Evolutionary conservation across 2,329 filamentous ascomycete genomes (phyloP).

Genomic region (Periconia sp.): DNA sequence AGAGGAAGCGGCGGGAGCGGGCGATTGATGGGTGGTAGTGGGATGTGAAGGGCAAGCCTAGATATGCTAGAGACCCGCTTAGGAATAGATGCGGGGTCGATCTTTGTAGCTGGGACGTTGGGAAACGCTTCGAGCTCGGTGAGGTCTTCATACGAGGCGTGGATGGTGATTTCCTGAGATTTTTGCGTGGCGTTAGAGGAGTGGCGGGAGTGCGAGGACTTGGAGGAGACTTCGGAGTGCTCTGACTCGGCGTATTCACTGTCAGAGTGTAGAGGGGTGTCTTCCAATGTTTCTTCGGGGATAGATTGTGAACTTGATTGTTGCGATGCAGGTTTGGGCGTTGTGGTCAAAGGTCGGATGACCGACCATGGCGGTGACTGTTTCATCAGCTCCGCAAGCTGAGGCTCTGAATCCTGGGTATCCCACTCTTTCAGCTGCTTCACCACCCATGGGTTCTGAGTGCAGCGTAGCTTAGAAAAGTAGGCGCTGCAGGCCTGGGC

Average conservation of each 20-base stretch:
- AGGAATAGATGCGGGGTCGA: conserved; percentile 4
- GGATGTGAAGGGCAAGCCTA: conserved; percentile 14
- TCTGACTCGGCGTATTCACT: conserved; percentile 21
- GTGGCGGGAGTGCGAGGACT: conserved; percentile 33
- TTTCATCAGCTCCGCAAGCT: conserved; percentile 35
- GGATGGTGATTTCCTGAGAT: conserved; percentile 37
- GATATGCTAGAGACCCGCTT: conserved; percentile 20
- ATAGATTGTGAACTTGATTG: conserved; percentile 24
- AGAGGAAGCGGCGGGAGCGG: conserved; percentile 35
- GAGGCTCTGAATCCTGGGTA: conserved; percentile 21
- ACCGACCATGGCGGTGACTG: conserved; percentile 40
- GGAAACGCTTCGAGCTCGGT: conserved; percentile 24
- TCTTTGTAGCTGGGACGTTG: conserved; percentile 14
- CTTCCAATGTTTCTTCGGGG: conserved; percentile 26
- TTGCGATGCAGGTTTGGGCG: conserved; percentile 16
- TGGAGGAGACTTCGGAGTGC: conserved; percentile 19
- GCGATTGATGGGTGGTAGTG: conserved; percentile 26
- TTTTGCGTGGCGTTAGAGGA: conserved; percentile 25
- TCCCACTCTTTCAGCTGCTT: conserved; percentile 42
- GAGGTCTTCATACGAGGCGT: conserved; percentile 33
- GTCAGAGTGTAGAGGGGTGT: conserved; percentile 24
- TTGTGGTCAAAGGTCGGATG: conserved; percentile 32
- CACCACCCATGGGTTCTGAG: conserved; percentile 44
- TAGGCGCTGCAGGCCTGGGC: conserved; percentile 45
- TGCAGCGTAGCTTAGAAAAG: conserved; percentile 46